A percentile compares a stretch with the other conserved stretches of the same genome.
phyloP scores from a whole-genome alignment of 805 yeast species.

The Spencermartinsiella europaea region DNA sequence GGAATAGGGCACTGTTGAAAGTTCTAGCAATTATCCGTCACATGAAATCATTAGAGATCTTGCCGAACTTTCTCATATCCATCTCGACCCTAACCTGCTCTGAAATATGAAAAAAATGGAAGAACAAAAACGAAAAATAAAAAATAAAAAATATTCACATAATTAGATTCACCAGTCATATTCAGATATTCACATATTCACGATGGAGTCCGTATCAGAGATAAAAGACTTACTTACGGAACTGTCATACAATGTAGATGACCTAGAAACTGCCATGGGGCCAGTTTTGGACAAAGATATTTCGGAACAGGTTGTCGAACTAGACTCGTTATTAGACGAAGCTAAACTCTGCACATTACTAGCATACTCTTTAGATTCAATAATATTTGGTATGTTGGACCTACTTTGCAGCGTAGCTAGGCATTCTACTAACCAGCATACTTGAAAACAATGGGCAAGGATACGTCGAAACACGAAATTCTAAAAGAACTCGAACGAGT shows the following conservation, averaged over 20 bases:
- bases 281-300: constrained; percentile 16
- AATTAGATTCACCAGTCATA: too few relatives aligned
- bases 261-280: constrained; percentile 12
- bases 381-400: constrained; percentile 18
- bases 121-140: too few relatives aligned
- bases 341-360: constrained; percentile 20
- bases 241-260: constrained; percentile 18
- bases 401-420: neutral
- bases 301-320: constrained; percentile 17
- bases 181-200: too few relatives aligned
- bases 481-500: constrained; percentile 63
- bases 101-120: too few relatives aligned
- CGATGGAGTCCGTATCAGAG: constrained; percentile 18
- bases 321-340: constrained; percentile 13
- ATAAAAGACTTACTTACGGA: constrained; percentile 16
- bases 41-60: too few relatives aligned
- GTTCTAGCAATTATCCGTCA: too few relatives aligned
- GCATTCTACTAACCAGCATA: constrained; percentile 22
- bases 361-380: constrained; percentile 22
- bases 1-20: too few relatives aligned
- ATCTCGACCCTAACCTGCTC: too few relatives aligned
- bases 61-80: too few relatives aligned
- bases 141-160: too few relatives aligned
- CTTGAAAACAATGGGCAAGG: constrained; percentile 53
- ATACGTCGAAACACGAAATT: constrained; percentile 54